A percentile compares a stretch with the other conserved stretches of the same genome.
These are phyloP conservation scores for Terfezia boudieri DNA, from an alignment of 495 filamentous ascomycete genomes.

Conservation along the genomic window DNA sequence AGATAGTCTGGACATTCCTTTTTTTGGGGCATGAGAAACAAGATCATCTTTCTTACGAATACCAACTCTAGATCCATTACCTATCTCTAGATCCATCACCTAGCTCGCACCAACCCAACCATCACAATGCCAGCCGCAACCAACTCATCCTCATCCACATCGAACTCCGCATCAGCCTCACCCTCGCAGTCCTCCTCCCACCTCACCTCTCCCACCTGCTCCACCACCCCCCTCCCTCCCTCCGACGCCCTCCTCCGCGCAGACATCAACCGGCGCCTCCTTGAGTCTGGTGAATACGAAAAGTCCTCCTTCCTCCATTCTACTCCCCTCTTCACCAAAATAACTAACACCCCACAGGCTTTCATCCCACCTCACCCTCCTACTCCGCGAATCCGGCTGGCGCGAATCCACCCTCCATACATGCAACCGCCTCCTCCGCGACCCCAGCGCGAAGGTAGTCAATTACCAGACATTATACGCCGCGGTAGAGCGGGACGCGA, in stretches of 20 bases:
- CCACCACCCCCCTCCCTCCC: neutral
- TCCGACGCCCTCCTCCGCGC: slow-evolving; percentile 8
- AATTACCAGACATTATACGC: slow-evolving; percentile 11
- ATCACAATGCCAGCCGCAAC: neutral
- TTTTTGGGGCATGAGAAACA: too few species aligned
- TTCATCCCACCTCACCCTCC: slow-evolving; percentile 13
- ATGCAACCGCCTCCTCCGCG: slow-evolving; percentile 10
- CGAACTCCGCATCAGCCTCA: neutral
- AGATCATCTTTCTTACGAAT: too few species aligned
- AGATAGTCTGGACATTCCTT: too few species aligned
- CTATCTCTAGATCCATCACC: too few species aligned
- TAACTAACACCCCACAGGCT: slow-evolving; percentile 1
- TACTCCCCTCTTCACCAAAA: neutral
- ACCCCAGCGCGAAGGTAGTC: slow-evolving; percentile 8
- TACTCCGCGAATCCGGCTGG: slow-evolving; percentile 19
- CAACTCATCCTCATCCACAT: neutral
- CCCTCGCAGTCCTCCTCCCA: neutral
- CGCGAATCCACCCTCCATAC: slow-evolving; percentile 14
- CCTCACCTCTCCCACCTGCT: neutral
- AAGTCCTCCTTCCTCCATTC: neutral
- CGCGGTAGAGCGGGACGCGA: slow-evolving; percentile 10
- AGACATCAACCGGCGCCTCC: slow-evolving; percentile 14
- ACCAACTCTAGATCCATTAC: too few species aligned
- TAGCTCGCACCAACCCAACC: neutral
- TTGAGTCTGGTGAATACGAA: slow-evolving; percentile 14